Base-by-base conservation (phyloP, 805 yeast species). In the Pichia californica region DNA sequence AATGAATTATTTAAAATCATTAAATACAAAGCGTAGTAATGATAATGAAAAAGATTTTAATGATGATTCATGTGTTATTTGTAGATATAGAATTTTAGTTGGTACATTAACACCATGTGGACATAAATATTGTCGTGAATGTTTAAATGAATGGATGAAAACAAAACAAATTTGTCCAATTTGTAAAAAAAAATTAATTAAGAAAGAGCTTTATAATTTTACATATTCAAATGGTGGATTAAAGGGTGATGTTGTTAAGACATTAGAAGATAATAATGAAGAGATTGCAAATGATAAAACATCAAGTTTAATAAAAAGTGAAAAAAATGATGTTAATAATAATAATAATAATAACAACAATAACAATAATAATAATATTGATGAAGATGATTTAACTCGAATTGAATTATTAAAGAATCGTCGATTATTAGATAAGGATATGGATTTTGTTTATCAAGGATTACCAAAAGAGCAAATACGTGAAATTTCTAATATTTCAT, bases 51-150 rank as follows among this genome's bases (percentile, higher is more conserved):
- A 36, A 38, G 8, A 44, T 43, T 13, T 71, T 5, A 38, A 70
- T 7, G 76, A 69, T 9, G 58, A 71, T 42, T 62, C 72, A 16
- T 93, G 99, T 61, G 74, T 81, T 27, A 89, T 93, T 47, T 93
- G 99, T 59, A 76, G 83, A 18, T 72, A 79, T 4, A 58, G 74
- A 2, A 86, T 88, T 39, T 68, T 75, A 3, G 69, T 79, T 31
- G 99, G 99, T 0, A 74, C 93, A 0, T 67, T 93, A 44, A 83
- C 95, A 0, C 79, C 79, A 9, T 93, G 99, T 70, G 98, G 98
- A 0, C 99, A 93, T 62, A 80, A 79, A 52, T 93, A 83, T 57
- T 93, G 99, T 59, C 75, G 77, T 45, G 84, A 76, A 1, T 93
- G 99, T 60, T 67, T 93, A 30, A 71, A 66, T 16, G 79, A 71